These are phyloP conservation scores for Fusarium sp. DNA, from an alignment of 2,329 filamentous ascomycete species.

Conservation along the genomic window DNA sequence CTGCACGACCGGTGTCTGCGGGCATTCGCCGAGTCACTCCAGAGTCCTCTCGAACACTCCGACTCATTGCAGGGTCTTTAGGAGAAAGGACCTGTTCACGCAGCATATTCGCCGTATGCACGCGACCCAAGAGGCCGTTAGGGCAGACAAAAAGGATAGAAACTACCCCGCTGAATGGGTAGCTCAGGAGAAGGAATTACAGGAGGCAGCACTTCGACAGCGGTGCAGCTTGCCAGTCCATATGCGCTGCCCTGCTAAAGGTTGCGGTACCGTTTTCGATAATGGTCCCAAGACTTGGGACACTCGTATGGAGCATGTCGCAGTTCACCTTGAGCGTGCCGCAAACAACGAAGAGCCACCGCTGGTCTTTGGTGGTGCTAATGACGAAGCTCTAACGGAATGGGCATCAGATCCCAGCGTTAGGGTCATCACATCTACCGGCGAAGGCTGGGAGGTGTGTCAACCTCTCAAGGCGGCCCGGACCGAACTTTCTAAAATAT, in stretches of 20 bases:
- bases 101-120: conserved; percentile 94
- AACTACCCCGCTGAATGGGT: conserved; percentile 61
- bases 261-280: conserved; percentile 73
- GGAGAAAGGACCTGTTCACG: conserved; percentile 92
- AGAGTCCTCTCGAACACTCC: conserved; percentile 46
- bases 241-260: conserved; percentile 73
- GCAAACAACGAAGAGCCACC: conserved; percentile 47
- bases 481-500: conserved; percentile 25
- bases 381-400: conserved; percentile 56
- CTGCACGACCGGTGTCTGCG: conserved; percentile 77
- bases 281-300: conserved; percentile 79
- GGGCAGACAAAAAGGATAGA: conserved; percentile 57
- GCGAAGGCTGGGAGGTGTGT: conserved; percentile 54
- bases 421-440: conserved; percentile 53
- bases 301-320: conserved; percentile 88
- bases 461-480: conserved; percentile 49
- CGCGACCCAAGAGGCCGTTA: conserved; percentile 57
- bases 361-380: conserved; percentile 58
- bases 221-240: conserved; percentile 73
- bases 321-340: conserved; percentile 78
- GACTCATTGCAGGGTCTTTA: conserved; percentile 78
- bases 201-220: conserved; percentile 70
- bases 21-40: conserved; percentile 50
- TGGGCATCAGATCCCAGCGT: conserved; percentile 59
- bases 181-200: conserved; percentile 68